Base-by-base conservation (phyloP, 2,329 filamentous ascomycete genomes). In the Hortaea werneckii region DNA sequence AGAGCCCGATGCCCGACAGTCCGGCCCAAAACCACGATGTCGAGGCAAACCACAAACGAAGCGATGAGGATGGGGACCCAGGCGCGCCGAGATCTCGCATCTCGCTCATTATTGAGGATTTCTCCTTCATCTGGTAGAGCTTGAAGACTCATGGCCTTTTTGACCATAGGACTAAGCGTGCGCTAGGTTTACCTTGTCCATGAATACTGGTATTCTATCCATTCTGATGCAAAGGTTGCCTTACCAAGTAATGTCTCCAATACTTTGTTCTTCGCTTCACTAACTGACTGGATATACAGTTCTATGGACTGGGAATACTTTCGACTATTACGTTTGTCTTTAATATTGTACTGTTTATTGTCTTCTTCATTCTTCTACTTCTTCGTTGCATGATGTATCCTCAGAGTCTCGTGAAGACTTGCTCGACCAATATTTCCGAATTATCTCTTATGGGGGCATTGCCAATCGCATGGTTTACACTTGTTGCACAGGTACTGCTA, bases 321-420 rank as follows among this genome's bases (percentile, higher is more conserved):
- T 52, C 50, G 20, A 50, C 50, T 5, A 50, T 52, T 29, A 47
- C 50, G 43, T 52, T 50, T 40, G 43, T 52, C 39, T 50, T 52
- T 38, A 47, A 48, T 29, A 40, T 52, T 13, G 46, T 50, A 13
- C 43, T 52, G 4, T 52, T 50, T 41, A 42, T 29, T 11, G 8
- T 45, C 28, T 44, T 50, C 41, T 46, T 46, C 41, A 37, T 12
- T 41, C 45, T 50, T 6, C 28, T 50, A n/a, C 7, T 46, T n/a
- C 30, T 50, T 28, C 32, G 50, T 29, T 37, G 42, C 27, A 37
- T 45, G 28, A 11, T 50, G 6, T 50, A 45, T 40, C 50, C 48
- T 5, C 38, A 40, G 28, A n/a, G 35, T 8, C 12, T 50, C 6
- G 13, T 43, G 29, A 45, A 52, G 34, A 35, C 41, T n/a, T 37